Evolutionary conservation across 1,139 yeast species (phyloP).

Genomic region (Geotrichum bryndzae): DNA sequence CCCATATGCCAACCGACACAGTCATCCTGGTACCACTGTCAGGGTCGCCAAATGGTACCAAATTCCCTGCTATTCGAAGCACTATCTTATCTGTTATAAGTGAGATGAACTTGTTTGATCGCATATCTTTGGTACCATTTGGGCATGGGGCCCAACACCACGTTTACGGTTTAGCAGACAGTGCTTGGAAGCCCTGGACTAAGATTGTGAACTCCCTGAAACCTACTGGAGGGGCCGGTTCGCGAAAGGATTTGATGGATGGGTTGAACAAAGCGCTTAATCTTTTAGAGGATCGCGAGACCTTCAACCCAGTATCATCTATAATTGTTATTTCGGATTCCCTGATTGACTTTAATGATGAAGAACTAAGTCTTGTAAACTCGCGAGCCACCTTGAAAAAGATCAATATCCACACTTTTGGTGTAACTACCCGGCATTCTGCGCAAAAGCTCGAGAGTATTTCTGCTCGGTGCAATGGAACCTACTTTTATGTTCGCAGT

Average conservation of each 20-base stretch:
- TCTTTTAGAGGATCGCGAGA: constrained; percentile 14
- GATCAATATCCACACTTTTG: constrained; percentile 16
- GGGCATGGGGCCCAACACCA: constrained; percentile 16
- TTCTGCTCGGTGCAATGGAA: constrained; percentile 13
- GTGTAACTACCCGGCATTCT: constrained; percentile 16
- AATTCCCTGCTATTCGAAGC: constrained; percentile 20
- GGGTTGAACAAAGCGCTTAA: constrained; percentile 15
- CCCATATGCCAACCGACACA: constrained; percentile 22
- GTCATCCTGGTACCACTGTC: constrained; percentile 23
- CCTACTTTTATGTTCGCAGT: constrained; percentile 15
- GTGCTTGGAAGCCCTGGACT: constrained; percentile 19
- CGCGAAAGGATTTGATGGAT: constrained; percentile 16
- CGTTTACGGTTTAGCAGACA: constrained; percentile 13
- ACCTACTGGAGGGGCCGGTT: constrained; percentile 18
- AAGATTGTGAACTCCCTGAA: constrained; percentile 14
- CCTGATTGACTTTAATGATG: constrained; percentile 1
- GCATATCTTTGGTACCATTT: constrained; percentile 24
- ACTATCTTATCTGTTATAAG: constrained; percentile 16
- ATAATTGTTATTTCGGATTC: constrained; percentile 19
- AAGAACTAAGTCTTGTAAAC: neutral
- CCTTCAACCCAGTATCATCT: constrained; percentile 17
- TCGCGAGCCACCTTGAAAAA: constrained; percentile 1
- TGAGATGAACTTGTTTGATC: constrained; percentile 22
- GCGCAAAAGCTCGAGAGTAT: constrained; percentile 13
- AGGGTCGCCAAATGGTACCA: constrained; percentile 22